Conservation (phyloP, 2,329 filamentous ascomycete species). For the Ophiostoma montium region DNA sequence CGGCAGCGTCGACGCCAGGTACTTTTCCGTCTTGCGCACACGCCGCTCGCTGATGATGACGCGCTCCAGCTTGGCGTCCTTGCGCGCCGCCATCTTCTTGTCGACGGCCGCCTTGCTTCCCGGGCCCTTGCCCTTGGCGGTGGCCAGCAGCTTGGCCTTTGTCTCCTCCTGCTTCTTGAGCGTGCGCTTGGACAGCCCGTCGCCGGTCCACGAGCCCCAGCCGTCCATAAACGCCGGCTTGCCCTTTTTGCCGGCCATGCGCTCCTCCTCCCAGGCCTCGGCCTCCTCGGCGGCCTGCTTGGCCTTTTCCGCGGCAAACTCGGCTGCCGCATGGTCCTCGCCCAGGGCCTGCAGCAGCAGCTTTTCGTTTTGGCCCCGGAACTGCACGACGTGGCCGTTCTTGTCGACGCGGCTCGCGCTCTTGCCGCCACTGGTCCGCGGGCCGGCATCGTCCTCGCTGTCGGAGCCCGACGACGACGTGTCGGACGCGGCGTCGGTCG, state of each 20-base stretch:
- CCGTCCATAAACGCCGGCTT: constrained; percentile 73
- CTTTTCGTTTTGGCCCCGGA: constrained; percentile 46
- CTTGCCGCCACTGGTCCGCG: not conserved
- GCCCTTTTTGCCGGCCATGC: constrained; percentile 28
- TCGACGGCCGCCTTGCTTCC: constrained; percentile 32
- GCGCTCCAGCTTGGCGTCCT: constrained; percentile 66
- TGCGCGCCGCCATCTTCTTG: constrained; percentile 64
- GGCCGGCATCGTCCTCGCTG: constrained; percentile 6
- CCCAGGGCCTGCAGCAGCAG: constrained; percentile 67
- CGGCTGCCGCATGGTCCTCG: constrained; percentile 67
- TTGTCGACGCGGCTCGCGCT: constrained; percentile 30
- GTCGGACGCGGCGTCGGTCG: constrained; percentile 23
- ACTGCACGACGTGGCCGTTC: constrained; percentile 25
- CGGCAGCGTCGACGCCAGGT: constrained; percentile 69
- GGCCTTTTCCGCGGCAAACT: constrained; percentile 71
- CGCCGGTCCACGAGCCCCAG: constrained; percentile 86
- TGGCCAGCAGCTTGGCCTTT: constrained; percentile 30
- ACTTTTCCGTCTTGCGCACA: constrained; percentile 82
- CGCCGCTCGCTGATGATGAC: constrained; percentile 91
- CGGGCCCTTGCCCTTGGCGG: constrained; percentile 40
- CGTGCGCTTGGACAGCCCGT: constrained; percentile 60
- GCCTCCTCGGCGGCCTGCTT: constrained; percentile 60
- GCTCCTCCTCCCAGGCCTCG: constrained; percentile 68
- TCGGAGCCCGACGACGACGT: constrained; percentile 10
- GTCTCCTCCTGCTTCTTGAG: constrained; percentile 37